Percentiles rank a stretch among this genome's conserved stretches.
Conservation (phyloP, 768 basidiomycete genomes). For the Psilocybe tampanensis region DNA sequence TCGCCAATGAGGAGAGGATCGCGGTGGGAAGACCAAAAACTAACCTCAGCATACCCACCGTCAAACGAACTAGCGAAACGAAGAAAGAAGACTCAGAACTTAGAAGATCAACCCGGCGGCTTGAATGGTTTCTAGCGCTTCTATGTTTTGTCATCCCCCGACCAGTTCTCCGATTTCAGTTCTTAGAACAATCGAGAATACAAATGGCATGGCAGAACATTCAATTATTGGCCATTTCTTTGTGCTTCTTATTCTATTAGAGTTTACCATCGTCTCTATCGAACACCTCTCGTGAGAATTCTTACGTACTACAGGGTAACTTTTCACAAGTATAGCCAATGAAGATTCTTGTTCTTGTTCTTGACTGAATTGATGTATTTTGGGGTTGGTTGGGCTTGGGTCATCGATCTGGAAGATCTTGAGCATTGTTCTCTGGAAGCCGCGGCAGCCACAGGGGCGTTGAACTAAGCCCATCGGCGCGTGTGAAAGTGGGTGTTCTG, state of each 20-base stretch:
- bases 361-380: too few species aligned
- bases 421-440: too few species aligned
- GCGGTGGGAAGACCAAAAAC: conserved; percentile 1
- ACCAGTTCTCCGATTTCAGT: neutral
- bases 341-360: too few species aligned
- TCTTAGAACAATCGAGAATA: neutral
- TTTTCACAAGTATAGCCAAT: too few species aligned
- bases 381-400: too few species aligned
- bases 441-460: too few species aligned
- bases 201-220: neutral
- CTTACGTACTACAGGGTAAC: conserved; percentile 2
- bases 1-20: conserved; percentile 6
- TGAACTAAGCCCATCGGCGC: too few species aligned
- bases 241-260: conserved; percentile 5
- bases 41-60: too few species aligned
- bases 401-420: too few species aligned
- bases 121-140: neutral
- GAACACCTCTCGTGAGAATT: neutral
- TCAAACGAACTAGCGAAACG: neutral
- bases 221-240: neutral
- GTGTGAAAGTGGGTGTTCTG: too few species aligned
- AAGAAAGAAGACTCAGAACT: neutral
- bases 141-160: conserved; percentile 14
- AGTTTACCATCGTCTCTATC: neutral
- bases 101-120: conserved; percentile 12